Base-by-base conservation (phyloP, 176 grass and related monocot species). In the Panicum miliaceum region DNA sequence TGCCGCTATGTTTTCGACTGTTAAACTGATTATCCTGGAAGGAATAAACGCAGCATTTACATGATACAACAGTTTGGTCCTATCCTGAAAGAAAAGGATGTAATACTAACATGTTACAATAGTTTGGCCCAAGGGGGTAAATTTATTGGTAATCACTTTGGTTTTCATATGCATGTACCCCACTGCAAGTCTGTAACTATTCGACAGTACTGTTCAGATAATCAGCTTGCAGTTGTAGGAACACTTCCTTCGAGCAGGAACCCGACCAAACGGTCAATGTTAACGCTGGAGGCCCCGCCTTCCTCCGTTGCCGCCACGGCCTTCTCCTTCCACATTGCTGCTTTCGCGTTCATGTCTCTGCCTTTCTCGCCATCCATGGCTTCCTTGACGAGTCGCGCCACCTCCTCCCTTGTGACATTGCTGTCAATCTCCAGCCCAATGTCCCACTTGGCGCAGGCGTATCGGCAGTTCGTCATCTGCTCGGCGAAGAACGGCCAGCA, bases 401-500 rank as follows among this genome's bases (percentile, higher is more conserved):
- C 92, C 12, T 88, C 81, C 20, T 83, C 86, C 64, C 92, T 81
- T 50, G 8, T 81, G 57, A 97, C 94, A 19, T 88, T 12, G 53
- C 18, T 27, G 58, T 84, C 87, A 12, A 97, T 90, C 81, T 97
- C 91, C 64, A 90, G 20, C 0, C 91, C 94, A 25, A 90, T 71
- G 14, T 50, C 89, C 94, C 86, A 97, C 20, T 88, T 81, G 34
- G 74, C 19, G 67, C 94, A 91, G 18, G 23, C 60, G 70, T 89
- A 93, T 8, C 74, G 71, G 81, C 91, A 97, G 67, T 88, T 97
- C 0, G 91, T 88, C 14, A 14, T 65, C 59, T 97, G 91, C 64
- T 93, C 89, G 9, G 74, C 81, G 36, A 97, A 93, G 90, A 93
- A 97, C 0, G 91, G 91, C 94, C 91, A 97, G 78, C 89, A 90